These are phyloP conservation scores for Salix udensis DNA, from an alignment of 345 rosid genomes.

Conservation along the genomic window DNA sequence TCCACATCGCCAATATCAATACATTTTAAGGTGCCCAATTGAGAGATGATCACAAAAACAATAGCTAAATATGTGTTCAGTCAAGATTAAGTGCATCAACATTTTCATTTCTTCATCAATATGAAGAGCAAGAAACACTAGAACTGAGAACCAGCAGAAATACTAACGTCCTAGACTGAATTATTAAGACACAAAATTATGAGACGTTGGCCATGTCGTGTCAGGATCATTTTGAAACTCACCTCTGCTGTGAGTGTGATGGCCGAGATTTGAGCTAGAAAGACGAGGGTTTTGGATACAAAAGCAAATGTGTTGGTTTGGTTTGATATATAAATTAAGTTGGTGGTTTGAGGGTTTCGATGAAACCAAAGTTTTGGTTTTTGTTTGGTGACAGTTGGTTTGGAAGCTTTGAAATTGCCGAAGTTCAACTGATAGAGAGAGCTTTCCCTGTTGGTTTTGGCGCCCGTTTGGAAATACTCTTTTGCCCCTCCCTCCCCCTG, in stretches of 20 bases:
- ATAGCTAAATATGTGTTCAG: not conserved
- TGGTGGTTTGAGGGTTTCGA: conserved; percentile 22
- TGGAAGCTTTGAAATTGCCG: conserved; percentile 27
- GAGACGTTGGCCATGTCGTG: too few species aligned
- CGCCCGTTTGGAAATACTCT: not conserved
- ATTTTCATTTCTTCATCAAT: not conserved
- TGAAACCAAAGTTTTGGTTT: conserved; percentile 30
- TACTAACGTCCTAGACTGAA: too few species aligned
- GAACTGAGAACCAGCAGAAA: too few species aligned
- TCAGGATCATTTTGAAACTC: too few species aligned
- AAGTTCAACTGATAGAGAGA: not conserved
- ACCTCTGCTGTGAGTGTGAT: too few species aligned
- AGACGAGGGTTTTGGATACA: not conserved
- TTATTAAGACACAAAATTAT: too few species aligned
- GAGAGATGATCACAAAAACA: conserved; percentile 1
- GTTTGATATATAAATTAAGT: too few species aligned
- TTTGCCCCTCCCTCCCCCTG: not conserved
- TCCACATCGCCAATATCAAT: not conserved
- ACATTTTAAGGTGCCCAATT: not conserved
- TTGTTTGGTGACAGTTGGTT: conserved; percentile 4
- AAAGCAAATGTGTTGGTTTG: too few species aligned
- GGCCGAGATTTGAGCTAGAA: not conserved
- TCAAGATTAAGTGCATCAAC: not conserved
- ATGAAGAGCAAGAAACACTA: not conserved
- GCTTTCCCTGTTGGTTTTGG: not conserved